A percentile compares a stretch with the other conserved stretches of the same genome.
Evolutionary conservation across 2,329 filamentous ascomycete genomes (phyloP).

Genomic region (Fulvia fulva): DNA sequence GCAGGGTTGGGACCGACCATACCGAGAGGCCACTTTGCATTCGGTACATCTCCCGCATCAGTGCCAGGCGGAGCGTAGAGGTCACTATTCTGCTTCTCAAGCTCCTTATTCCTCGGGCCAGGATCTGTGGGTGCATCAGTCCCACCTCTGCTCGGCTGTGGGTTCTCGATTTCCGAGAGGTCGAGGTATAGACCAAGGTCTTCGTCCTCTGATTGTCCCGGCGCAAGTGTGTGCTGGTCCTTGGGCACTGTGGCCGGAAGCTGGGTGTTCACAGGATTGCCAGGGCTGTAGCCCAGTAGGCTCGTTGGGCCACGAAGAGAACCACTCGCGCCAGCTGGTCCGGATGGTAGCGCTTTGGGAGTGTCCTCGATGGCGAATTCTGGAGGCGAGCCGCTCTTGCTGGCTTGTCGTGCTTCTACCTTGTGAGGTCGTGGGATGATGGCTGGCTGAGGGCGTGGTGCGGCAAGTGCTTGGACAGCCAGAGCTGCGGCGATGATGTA

Average conservation of each 20-base stretch:
- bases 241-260: conserved; percentile 34
- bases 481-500: not conserved
- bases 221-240: conserved; percentile 35
- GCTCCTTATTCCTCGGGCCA: conserved; percentile 32
- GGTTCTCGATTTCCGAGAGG: conserved; percentile 37
- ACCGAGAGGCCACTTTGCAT: conserved; percentile 43
- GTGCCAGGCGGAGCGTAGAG: conserved; percentile 38
- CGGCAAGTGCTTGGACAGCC: not conserved
- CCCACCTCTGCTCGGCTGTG: conserved; percentile 39
- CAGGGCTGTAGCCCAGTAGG: conserved; percentile 34
- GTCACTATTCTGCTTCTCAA: conserved; percentile 40
- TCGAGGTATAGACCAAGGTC: conserved; percentile 40
- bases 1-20: not conserved
- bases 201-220: conserved; percentile 36
- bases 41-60: conserved; percentile 37
- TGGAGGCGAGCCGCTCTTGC: conserved; percentile 9
- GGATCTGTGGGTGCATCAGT: conserved; percentile 38
- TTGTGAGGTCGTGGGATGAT: conserved; percentile 5
- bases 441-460: conserved; percentile 2
- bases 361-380: conserved; percentile 14
- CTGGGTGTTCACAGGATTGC: conserved; percentile 29
- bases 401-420: conserved; percentile 9
- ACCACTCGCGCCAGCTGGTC: conserved; percentile 35
- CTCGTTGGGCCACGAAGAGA: conserved; percentile 33
- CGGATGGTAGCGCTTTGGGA: conserved; percentile 14